These are phyloP conservation scores for Dioscorea zingiberensis DNA, from an alignment of 106 monocot species.

Conservation along the genomic window DNA sequence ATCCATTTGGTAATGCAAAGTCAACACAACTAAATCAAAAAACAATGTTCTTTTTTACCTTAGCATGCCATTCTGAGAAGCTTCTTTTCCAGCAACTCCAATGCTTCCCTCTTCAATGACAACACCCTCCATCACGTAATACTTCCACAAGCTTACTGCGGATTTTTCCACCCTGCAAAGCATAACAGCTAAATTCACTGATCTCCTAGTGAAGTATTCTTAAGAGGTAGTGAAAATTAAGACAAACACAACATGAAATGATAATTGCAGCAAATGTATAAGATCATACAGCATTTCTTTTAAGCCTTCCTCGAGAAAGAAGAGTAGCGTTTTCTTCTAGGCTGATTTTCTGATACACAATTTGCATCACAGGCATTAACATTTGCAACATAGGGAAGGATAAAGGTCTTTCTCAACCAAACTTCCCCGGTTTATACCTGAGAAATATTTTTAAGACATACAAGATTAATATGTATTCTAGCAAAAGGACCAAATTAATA, in stretches of 20 bases:
- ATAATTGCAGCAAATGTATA: too few species aligned
- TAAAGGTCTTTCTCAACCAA: constrained; percentile 87
- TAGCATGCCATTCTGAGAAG: constrained; percentile 90
- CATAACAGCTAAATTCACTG: background rate
- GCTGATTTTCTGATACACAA: constrained; percentile 50
- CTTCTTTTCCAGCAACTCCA: constrained; percentile 63
- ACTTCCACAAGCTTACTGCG: constrained; percentile 69
- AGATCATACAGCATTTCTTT: constrained; percentile 85
- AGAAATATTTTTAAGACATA: background rate
- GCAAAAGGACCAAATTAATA: too few species aligned
- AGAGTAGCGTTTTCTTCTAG: constrained; percentile 62
- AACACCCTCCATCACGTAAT: constrained; percentile 54
- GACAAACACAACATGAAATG: too few species aligned
- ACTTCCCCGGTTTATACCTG: constrained; percentile 96
- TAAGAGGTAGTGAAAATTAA: background rate
- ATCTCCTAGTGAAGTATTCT: background rate
- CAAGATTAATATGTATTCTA: too few species aligned
- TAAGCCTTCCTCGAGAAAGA: constrained; percentile 95
- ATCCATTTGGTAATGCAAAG: background rate
- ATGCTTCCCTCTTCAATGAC: constrained; percentile 80
- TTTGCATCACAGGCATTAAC: constrained; percentile 68
- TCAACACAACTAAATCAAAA: too few species aligned
- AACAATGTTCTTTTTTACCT: constrained; percentile 28
- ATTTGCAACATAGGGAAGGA: constrained; percentile 95
- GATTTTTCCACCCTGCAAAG: constrained; percentile 78